Conservation (phyloP, 352 stramenopile genomes). For the Globisporangium yorkense region DNA sequence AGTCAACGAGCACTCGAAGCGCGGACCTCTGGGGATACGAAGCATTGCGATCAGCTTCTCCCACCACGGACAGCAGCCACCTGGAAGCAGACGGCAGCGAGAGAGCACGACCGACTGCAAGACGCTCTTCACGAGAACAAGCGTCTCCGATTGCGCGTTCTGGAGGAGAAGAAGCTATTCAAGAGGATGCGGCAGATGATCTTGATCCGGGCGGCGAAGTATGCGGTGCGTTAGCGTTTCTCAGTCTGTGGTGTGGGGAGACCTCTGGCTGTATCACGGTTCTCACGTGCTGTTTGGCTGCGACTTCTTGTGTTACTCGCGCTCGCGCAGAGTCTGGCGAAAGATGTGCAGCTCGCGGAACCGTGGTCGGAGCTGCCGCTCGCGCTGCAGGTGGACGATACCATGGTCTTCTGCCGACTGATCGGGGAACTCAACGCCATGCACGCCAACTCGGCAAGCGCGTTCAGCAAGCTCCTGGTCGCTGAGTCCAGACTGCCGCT, state of each 20-base stretch:
- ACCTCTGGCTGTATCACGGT: not conserved
- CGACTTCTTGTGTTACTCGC: not conserved
- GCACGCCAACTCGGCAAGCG: not conserved
- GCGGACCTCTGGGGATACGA: not conserved
- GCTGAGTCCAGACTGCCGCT: not conserved
- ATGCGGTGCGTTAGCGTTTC: not conserved
- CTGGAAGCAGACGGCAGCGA: not conserved
- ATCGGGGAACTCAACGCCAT: not conserved
- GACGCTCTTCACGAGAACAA: not conserved
- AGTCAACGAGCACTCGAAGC: not conserved
- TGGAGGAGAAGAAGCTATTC: not conserved
- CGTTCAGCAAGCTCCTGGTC: not conserved
- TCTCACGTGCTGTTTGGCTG: not conserved
- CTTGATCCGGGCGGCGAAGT: not conserved
- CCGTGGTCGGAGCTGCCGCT: not conserved
- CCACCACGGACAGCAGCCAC: not conserved
- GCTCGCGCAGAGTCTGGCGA: not conserved
- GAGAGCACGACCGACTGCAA: not conserved
- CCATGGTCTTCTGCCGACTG: not conserved
- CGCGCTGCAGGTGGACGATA: not conserved
- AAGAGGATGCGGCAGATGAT: constrained; percentile 1
- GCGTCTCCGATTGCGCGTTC: not conserved
- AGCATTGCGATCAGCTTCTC: not conserved
- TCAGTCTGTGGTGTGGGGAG: not conserved
- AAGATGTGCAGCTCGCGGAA: not conserved